Evolutionary conservation across 495 filamentous ascomycete genomes (phyloP), one percentile per base, ranked within the genome.

Genomic region (Usnea hakonensis): DNA sequence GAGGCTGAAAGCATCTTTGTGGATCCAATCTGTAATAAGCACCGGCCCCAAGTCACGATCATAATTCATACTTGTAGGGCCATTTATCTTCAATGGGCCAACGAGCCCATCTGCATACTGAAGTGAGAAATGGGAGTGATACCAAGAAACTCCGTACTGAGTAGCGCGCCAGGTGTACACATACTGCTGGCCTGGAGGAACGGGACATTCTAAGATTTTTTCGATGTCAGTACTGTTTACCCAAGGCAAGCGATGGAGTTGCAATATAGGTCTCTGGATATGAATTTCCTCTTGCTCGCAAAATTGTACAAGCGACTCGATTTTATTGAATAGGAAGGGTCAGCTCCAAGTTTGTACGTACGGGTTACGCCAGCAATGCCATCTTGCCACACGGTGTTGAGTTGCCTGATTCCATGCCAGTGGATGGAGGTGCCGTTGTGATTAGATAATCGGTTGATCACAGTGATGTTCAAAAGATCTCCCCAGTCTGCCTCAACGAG

Each of bases 371-470:
- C 57, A 28, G 33, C 33, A 46, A 43, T 40, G 32, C 55, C 66
- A 40, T 62, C 63, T 37, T 61, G n/a, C 21, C 41, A 30, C 30
- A 26, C 43, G 19, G 62, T 74, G 63, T 68, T 66, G 40, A 66
- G 62, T 65, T 77, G 74, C 35, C 69, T 70, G 2, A 84, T 65
- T 26, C 82, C 83, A 63, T 86, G 83, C 77, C 80, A 83, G 71
- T 85, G 83, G 58, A 81, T 76, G 6, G 66, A 68, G 36, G 72
- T 79, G 64, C 67, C 72, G 61, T 69, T 74, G 63, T 59, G 55
- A 35, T 41, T 41, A 36, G 35, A 23, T 14, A 58, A 17, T 26
- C 43, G 38, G 13, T 58, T 58, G 79, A 62, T 83, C 79, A 62
- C 59, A 33, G 26, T 30, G 30, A 62, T 40, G 17, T 36, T 53